phyloP scores from a whole-genome alignment of 164 flowering plant species.

The Nymphaea colorata region DNA sequence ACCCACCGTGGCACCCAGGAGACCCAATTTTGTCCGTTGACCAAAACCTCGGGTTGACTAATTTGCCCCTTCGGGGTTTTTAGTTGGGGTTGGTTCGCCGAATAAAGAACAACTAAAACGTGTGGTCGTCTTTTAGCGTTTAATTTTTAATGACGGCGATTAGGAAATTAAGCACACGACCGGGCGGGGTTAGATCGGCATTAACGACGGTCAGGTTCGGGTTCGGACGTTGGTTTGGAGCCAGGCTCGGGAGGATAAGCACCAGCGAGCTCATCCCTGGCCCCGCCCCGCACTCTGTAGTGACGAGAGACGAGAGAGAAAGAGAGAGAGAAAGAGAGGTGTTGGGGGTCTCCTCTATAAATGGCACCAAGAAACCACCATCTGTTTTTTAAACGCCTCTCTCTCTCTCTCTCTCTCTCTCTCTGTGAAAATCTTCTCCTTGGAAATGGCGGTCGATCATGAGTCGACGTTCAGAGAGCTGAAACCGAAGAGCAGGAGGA shows the following conservation, averaged over 20 bases:
- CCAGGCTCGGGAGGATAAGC: slow-evolving; percentile 55
- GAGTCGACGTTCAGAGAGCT: slow-evolving; percentile 50
- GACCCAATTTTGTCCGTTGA: too few species aligned
- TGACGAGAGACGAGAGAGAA: too few species aligned
- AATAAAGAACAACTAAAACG: not conserved
- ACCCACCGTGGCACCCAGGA: too few species aligned
- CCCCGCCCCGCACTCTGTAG: slow-evolving; percentile 8
- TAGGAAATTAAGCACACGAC: not conserved
- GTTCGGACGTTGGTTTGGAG: slow-evolving; percentile 32
- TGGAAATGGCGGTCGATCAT: slow-evolving; percentile 85
- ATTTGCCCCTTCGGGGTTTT: not conserved
- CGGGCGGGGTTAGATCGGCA: slow-evolving; percentile 3
- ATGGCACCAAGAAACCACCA: slow-evolving; percentile 4
- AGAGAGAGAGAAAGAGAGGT: slow-evolving; percentile 4
- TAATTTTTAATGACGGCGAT: too few species aligned
- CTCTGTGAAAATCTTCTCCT: not conserved
- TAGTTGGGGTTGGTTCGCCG: not conserved
- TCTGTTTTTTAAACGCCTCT: slow-evolving; percentile 4
- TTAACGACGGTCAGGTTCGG: slow-evolving; percentile 32
- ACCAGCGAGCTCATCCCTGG: slow-evolving; percentile 19
- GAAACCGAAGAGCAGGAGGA: slow-evolving; percentile 66
- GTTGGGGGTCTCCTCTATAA: slow-evolving; percentile 2
- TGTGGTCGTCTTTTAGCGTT: not conserved
- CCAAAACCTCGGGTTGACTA: too few species aligned
- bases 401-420: not conserved